A percentile compares a stretch with the other conserved stretches of the same genome.
phyloP scores from a whole-genome alignment of 495 filamentous ascomycete species.

The Penicillium canariense region DNA sequence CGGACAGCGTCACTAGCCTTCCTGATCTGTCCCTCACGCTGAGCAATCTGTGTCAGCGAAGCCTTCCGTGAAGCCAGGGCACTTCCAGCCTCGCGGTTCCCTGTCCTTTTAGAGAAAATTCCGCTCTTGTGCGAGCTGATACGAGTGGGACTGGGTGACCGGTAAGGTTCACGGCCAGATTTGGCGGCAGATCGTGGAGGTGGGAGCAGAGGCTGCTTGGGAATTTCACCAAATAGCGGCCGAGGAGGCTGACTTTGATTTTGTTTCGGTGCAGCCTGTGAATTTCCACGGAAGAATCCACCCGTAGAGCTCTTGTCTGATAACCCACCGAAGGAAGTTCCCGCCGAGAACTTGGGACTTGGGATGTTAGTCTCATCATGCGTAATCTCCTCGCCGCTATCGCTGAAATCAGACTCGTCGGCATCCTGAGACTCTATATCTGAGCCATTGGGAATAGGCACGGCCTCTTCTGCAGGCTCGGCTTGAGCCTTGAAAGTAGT shows the following conservation, averaged over 20 bases:
- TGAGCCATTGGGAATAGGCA: constrained; percentile 30
- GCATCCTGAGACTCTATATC: constrained; percentile 28
- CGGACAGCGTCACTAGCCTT: constrained; percentile 26
- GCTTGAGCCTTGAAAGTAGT: constrained; percentile 20
- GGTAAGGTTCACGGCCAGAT: constrained; percentile 53
- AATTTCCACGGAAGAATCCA: constrained; percentile 42
- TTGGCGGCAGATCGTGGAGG: constrained; percentile 47
- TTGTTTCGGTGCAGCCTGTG: constrained; percentile 21
- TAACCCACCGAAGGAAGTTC: constrained; percentile 62
- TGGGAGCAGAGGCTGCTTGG: constrained; percentile 53
- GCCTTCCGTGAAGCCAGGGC: constrained; percentile 40
- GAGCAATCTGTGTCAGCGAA: constrained; percentile 36
- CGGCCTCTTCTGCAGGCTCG: constrained; percentile 22
- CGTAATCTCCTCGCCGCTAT: constrained; percentile 48
- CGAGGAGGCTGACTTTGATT: constrained; percentile 21
- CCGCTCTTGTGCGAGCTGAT: constrained; percentile 43
- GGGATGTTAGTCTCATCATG: constrained; percentile 49
- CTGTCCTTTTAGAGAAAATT: constrained; percentile 39
- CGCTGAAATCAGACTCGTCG: constrained; percentile 39
- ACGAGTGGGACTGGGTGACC: constrained; percentile 79
- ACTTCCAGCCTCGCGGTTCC: constrained; percentile 48
- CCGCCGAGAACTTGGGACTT: constrained; percentile 59
- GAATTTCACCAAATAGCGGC: constrained; percentile 66
- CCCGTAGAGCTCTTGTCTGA: constrained; percentile 37
- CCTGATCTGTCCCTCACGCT: constrained; percentile 29